A percentile compares a stretch with the other conserved stretches of the same genome.
Evolutionary conservation across 352 stramenopile species (phyloP).

Genomic region (Aphanomyces astaci): DNA sequence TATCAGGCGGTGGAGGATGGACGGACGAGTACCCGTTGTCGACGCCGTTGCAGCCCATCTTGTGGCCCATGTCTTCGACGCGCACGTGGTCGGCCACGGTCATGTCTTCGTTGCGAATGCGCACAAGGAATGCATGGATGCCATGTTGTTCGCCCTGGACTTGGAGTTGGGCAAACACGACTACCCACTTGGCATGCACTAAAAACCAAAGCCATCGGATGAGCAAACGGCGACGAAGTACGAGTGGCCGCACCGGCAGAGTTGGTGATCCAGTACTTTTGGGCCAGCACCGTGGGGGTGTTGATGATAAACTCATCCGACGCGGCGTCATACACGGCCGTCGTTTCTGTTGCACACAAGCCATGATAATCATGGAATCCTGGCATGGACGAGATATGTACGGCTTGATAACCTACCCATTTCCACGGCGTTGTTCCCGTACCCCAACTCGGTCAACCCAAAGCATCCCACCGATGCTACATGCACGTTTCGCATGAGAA

Average conservation of each 20-base stretch:
- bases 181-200: conserved; percentile 73
- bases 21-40: conserved; percentile 84
- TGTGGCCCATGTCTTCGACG: conserved; percentile 88
- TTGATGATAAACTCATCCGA: conserved; percentile 74
- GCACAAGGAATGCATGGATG: conserved; percentile 93
- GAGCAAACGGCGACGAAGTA: background rate
- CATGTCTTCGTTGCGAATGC: conserved; percentile 41
- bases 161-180: conserved; percentile 85
- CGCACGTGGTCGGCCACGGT: conserved; percentile 8
- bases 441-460: conserved; percentile 21
- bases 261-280: conserved; percentile 26
- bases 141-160: conserved; percentile 53
- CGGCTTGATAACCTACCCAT: background rate
- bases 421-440: conserved; percentile 23
- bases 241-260: conserved; percentile 1
- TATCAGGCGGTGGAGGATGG: no score
- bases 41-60: conserved; percentile 86
- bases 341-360: conserved; percentile 50
- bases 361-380: conserved; percentile 28
- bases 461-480: conserved; percentile 19
- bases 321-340: conserved; percentile 68
- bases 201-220: background rate
- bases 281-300: conserved; percentile 42
- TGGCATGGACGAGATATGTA: background rate
- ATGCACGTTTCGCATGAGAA: no score